Evolutionary conservation across 495 filamentous ascomycete genomes (phyloP).

Genomic region (Coniosporium apollinis): DNA sequence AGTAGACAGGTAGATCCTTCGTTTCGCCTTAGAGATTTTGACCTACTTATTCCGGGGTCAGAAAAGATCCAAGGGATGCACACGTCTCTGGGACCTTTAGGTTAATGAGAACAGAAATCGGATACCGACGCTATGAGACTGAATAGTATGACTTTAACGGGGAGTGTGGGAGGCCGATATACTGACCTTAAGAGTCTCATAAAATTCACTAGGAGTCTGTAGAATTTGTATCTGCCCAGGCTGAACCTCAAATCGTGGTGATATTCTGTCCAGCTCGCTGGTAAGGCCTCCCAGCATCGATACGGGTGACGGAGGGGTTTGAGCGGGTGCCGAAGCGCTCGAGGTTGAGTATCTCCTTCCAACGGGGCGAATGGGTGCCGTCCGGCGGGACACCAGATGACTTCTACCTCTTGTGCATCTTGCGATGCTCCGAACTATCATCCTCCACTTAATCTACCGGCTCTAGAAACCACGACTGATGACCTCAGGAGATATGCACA

Average conservation of each 20-base stretch:
- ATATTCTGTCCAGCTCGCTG: slow-evolving; percentile 70
- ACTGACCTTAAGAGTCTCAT: slow-evolving; percentile 66
- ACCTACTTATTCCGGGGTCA: too few species aligned
- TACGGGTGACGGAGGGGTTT: slow-evolving; percentile 16
- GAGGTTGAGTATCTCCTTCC: slow-evolving; percentile 14
- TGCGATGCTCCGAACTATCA: slow-evolving; percentile 16
- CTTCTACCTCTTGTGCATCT: slow-evolving; percentile 4
- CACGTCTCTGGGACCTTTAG: too few species aligned
- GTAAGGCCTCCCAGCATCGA: slow-evolving; percentile 50
- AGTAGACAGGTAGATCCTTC: slow-evolving; percentile 77
- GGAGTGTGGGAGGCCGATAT: too few species aligned
- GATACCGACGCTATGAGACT: too few species aligned
- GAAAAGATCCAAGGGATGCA: too few species aligned
- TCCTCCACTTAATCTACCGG: slow-evolving; percentile 10
- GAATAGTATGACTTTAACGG: too few species aligned
- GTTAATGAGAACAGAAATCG: too few species aligned
- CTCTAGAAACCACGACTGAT: too few species aligned
- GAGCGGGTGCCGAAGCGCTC: slow-evolving; percentile 8
- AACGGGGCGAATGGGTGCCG: not conserved
- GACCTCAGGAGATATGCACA: too few species aligned
- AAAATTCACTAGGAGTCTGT: slow-evolving; percentile 67
- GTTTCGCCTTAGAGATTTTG: slow-evolving; percentile 65
- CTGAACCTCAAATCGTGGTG: slow-evolving; percentile 71
- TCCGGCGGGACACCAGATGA: not conserved
- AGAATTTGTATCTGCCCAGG: slow-evolving; percentile 70